Conservation (phyloP, 78 protist genomes). For the Speleostelium caveatum region DNA sequence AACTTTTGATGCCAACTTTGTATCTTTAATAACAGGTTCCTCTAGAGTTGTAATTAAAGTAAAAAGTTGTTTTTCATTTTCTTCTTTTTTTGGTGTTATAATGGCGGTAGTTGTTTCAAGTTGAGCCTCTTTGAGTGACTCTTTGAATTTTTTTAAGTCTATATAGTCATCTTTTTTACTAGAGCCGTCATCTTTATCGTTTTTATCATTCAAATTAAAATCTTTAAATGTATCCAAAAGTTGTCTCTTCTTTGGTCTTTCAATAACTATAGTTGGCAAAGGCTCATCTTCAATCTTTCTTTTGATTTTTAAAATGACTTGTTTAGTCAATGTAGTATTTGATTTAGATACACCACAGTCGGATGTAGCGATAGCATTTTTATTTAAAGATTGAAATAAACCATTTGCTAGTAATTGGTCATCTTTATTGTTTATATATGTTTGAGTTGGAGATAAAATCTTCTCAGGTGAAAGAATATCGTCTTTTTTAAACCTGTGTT, state of each 20-base stretch:
- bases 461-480: conserved; percentile 3
- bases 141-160: not conserved
- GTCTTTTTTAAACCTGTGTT: conserved; percentile 2
- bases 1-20: conserved; percentile 18
- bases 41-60: conserved; percentile 54
- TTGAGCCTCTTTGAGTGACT: not conserved
- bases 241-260: conserved; percentile 71
- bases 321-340: no score
- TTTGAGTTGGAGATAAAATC: conserved; percentile 19
- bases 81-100: not conserved
- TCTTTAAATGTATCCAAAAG: conserved; percentile 60
- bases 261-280: conserved; percentile 42
- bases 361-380: no score
- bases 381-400: no score
- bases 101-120: not conserved
- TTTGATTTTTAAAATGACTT: conserved; percentile 43
- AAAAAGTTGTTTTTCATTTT: conserved; percentile 13
- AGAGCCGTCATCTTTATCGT: not conserved
- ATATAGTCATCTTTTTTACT: not conserved
- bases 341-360: no score
- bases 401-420: no score
- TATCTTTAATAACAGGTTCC: conserved; percentile 3
- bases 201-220: not conserved
- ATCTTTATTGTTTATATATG: not conserved
- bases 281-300: conserved; percentile 76